Evolutionary conservation across 2,329 filamentous ascomycete species (phyloP), one percentile per base, ranked within the genome.

Genomic region (Paramyrothecium roridum): DNA sequence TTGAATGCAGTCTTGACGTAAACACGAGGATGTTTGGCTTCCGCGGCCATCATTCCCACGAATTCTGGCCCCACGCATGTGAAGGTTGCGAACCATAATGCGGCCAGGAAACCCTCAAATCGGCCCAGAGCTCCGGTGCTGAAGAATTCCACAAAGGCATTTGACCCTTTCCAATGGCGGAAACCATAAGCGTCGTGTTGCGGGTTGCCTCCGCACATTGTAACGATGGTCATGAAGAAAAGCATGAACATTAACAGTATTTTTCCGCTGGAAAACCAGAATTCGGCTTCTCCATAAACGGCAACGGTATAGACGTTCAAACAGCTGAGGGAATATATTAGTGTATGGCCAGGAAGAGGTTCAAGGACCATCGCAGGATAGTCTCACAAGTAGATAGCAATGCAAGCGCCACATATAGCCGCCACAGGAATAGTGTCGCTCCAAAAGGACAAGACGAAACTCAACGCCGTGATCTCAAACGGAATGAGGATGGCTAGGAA

Each of bases 71-170:
- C 85, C 8, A 81, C 80, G 52, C 86, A 77, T 2, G 79, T 82
- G 65, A 85, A 85, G 46, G 76, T 76, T 6, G 81, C 83, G 55
- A 81, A 78, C 57, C 85, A 86, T 52, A 88, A 69, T 56, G 82
- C 85, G 51, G 84, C 80, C 23, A 88, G 70, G 64, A 90, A 89
- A 0, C 86, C 87, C 10, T 89, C 75, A 61, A 86, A 89, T 34
- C 79, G 78, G 13, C 88, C 89, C 0, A 88, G 76, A 43, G 78
- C 66, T 1, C 87, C 88, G 0, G 74, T 73, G 50, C 82, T 79
- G 54, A 86, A 78, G 53, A 84, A 75, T 58, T 84, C 80, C 3
- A 76, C 79, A 54, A 68, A 67, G 0, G 65, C 43, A 1, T 83
- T 85, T 0, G 86, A 86, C 40, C 83, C 73, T 48, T 76, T 81